Conservation (phyloP, 148 eudicot genomes). For the Cornus florida region DNA sequence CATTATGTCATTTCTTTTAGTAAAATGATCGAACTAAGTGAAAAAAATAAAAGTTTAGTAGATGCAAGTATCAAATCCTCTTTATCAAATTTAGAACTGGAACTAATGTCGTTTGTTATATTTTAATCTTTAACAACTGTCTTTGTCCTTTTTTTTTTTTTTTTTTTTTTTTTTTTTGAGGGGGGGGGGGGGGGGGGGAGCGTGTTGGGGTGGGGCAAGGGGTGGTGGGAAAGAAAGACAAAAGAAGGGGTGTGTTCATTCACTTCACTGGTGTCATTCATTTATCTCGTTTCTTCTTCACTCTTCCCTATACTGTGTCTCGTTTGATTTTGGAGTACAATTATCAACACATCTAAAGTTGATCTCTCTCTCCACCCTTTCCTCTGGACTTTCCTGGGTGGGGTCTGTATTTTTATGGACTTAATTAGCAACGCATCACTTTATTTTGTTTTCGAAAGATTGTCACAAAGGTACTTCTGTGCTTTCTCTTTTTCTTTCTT, state of each 20-base stretch:
- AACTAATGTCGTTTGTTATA: too few relatives aligned
- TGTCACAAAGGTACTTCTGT: conserved; percentile 2
- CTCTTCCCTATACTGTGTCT: background rate
- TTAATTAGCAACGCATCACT: background rate
- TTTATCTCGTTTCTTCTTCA: background rate
- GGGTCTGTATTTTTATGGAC: conserved; percentile 14
- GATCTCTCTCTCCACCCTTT: background rate
- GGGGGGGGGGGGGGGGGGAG: too few relatives aligned
- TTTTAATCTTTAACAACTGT: too few relatives aligned
- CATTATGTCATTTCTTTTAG: too few relatives aligned
- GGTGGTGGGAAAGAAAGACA: background rate
- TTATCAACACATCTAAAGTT: background rate
- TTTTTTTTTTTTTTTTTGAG: too few relatives aligned
- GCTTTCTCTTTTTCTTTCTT: background rate
- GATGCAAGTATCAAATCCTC: too few relatives aligned
- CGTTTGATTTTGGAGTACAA: background rate
- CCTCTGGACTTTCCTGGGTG: conserved; percentile 8
- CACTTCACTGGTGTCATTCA: background rate
- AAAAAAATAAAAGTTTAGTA: too few relatives aligned
- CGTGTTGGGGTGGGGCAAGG: too few relatives aligned
- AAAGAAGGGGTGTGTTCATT: background rate
- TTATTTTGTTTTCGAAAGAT: background rate
- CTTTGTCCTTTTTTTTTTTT: too few relatives aligned
- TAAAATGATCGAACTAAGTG: too few relatives aligned
- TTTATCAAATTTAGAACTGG: too few relatives aligned